phyloP scores from a whole-genome alignment of 495 filamentous ascomycete genomes.

The Lasiosphaeris hirsuta region DNA sequence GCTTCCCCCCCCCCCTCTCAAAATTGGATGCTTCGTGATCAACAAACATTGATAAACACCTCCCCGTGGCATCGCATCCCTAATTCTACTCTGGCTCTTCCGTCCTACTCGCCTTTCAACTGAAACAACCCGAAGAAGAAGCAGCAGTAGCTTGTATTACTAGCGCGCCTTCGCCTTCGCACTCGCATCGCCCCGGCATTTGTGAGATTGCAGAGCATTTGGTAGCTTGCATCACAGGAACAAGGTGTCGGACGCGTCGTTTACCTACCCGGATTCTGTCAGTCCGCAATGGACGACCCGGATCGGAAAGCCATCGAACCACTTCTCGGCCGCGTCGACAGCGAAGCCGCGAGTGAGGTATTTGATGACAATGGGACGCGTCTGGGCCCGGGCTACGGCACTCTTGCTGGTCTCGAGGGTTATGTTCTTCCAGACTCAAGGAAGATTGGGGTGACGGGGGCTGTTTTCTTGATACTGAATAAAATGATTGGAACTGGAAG shows the following conservation, averaged over 20 bases:
- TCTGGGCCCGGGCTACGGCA: constrained; percentile 4
- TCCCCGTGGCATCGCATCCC: no score
- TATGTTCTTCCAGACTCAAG: constrained; percentile 38
- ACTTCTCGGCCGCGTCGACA: not conserved
- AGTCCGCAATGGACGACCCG: constrained; percentile 1
- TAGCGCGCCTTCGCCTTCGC: not conserved
- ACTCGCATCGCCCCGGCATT: not conserved
- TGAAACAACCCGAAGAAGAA: not conserved
- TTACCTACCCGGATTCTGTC: no score
- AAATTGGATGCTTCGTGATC: no score
- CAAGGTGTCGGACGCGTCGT: no score
- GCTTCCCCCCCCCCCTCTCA: not conserved
- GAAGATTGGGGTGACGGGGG: constrained; percentile 50
- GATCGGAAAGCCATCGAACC: not conserved
- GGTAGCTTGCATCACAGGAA: no score
- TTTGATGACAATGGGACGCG: constrained; percentile 1
- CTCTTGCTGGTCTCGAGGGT: not conserved
- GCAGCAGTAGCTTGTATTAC: not conserved
- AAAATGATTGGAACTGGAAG: constrained; percentile 59
- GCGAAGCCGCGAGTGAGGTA: constrained; percentile 16
- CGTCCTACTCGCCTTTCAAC: no score
- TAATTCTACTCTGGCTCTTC: no score
- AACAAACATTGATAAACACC: no score
- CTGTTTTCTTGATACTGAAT: constrained; percentile 54
- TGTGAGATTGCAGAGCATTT: not conserved